Conservation (phyloP, 2,329 filamentous ascomycete species). For the Aspergillus terreus region DNA sequence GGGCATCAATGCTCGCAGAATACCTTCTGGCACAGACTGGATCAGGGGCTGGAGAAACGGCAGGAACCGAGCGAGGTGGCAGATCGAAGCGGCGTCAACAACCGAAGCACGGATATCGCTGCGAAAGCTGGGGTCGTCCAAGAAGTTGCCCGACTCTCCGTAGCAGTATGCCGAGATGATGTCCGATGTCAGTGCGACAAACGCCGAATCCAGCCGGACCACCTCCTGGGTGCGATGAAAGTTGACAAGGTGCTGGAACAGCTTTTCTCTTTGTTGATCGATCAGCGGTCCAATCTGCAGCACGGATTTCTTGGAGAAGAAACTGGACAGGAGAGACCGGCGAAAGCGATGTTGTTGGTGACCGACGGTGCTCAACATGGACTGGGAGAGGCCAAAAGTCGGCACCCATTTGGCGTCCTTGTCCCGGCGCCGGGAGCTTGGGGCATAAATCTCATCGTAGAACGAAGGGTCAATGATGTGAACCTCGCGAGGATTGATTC, state of each 20-base stretch:
- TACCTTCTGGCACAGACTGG: background rate
- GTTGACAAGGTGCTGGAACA: constrained; percentile 12
- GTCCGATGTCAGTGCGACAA: constrained; percentile 30
- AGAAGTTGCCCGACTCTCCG: constrained; percentile 28
- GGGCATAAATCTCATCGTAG: constrained; percentile 31
- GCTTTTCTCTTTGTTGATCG: constrained; percentile 19
- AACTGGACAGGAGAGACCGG: constrained; percentile 33
- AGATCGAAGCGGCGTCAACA: constrained; percentile 21
- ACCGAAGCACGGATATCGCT: constrained; percentile 19
- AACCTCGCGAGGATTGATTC: constrained; percentile 31
- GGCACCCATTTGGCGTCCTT: constrained; percentile 17
- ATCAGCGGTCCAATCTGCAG: constrained; percentile 33
- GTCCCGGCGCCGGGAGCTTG: constrained; percentile 16
- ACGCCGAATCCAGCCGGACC: constrained; percentile 16
- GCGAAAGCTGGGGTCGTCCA: constrained; percentile 24
- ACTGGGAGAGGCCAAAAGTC: constrained; percentile 10
- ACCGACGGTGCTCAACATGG: constrained; percentile 31
- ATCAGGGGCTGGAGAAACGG: background rate
- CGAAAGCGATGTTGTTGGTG: constrained; percentile 42
- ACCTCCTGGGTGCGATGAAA: constrained; percentile 3
- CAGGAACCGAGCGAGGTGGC: constrained; percentile 15
- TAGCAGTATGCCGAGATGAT: constrained; percentile 38
- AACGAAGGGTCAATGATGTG: constrained; percentile 29
- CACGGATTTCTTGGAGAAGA: constrained; percentile 43
- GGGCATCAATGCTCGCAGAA: background rate